Percentiles rank a stretch among this genome's conserved stretches.
These are phyloP conservation scores for Dactylella cylindrospora DNA, from an alignment of 2,329 filamentous ascomycete genomes.

Conservation along the genomic window DNA sequence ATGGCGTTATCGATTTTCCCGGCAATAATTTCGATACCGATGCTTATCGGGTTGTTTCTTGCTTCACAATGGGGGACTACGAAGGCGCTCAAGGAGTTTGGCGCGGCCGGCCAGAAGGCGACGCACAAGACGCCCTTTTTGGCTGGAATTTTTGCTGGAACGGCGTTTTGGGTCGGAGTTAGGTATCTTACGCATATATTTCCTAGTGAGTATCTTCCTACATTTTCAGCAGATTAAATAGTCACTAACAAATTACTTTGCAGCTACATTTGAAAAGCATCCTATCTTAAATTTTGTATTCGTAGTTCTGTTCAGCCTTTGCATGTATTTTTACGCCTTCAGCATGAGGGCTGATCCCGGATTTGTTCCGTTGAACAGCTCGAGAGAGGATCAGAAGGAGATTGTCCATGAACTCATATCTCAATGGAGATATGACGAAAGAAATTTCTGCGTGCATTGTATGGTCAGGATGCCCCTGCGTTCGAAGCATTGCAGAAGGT, in stretches of 20 bases:
- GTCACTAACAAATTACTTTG: neutral
- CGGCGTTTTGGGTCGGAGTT: constrained; percentile 76
- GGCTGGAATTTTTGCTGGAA: constrained; percentile 86
- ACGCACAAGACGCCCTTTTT: constrained; percentile 93
- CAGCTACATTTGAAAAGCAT: constrained; percentile 66
- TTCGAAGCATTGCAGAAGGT: constrained; percentile 93
- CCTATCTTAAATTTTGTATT: constrained; percentile 81
- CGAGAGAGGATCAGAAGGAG: constrained; percentile 83
- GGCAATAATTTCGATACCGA: constrained; percentile 73
- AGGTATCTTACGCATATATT: constrained; percentile 75
- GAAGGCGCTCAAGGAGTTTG: constrained; percentile 71
- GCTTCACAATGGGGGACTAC: constrained; percentile 75
- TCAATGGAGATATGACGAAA: constrained; percentile 86
- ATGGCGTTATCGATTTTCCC: constrained; percentile 72
- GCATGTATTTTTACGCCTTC: constrained; percentile 80
- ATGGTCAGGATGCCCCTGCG: constrained; percentile 91
- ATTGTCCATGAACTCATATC: constrained; percentile 84
- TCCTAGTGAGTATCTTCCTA: constrained; percentile 60
- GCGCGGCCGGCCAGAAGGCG: constrained; percentile 81
- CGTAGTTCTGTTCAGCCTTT: constrained; percentile 64
- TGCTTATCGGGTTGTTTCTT: constrained; percentile 67
- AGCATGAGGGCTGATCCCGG: constrained; percentile 89
- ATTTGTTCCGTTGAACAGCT: constrained; percentile 85
- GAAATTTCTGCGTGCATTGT: constrained; percentile 89
- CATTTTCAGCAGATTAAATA: constrained; percentile 23